Base-by-base conservation (phyloP, 495 filamentous ascomycete genomes). In the Penicillium taxi region DNA sequence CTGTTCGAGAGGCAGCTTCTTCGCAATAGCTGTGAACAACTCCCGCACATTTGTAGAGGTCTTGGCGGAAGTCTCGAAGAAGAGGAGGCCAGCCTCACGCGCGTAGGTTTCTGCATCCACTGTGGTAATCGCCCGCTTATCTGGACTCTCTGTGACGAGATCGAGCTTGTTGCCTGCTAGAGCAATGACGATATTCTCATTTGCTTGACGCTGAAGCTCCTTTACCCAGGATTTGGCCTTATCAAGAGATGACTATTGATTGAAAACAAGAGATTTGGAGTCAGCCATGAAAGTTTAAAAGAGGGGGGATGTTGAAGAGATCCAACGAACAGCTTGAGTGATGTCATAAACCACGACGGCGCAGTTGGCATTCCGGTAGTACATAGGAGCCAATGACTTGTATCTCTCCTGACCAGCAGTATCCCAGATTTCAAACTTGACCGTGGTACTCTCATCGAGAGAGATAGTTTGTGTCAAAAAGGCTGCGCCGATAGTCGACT, bases 351-450 rank as follows among this genome's bases (percentile, higher is more conserved):
- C 91, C 17, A 98, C 91, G 24, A 98, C 90, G 13, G 91, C 91
- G 63, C 91, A 96, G 77, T 98, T 96, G 27, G 91, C 91, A 61
- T 98, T 98, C 47, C 91, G 74, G 63, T 98, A 98, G 70, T 98
- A 98, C 91, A 98, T 98, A 36, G 91, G 91, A 32, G 91, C 93
- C 45, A 98, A 68, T 5, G 90, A 96, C 74, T 96, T 96, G 70
- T 96, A 98, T 50, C 91, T 76, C 57, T 98, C 91, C 69, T 98
- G 91, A 37, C 91, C 91, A 30, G 91, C 91, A 13, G 91, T 98
- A 66, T 98, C 91, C 91, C 91, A 98, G 56, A 98, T 98, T 69
- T 98, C 91, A 55, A 98, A 98, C 69, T 98, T 98, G 61, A 98
- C 90, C 26, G 91, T 98, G 43, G 91, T 96, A 58, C 76, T 86